These are phyloP conservation scores for Pythium phragmitis DNA, from an alignment of 352 stramenopile species.

Conservation along the genomic window DNA sequence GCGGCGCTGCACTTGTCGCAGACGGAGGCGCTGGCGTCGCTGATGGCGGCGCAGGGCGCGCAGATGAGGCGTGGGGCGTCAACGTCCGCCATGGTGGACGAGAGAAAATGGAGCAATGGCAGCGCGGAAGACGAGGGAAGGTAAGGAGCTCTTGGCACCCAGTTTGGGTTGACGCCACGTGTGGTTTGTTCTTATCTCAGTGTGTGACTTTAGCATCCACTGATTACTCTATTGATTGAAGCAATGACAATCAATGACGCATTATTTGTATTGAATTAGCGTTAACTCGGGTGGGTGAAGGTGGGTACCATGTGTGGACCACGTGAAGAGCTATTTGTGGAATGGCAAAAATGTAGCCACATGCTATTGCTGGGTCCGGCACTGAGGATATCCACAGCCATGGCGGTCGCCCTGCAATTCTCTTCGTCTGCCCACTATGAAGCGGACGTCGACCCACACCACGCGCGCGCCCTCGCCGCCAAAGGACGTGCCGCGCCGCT, in stretches of 20 bases:
- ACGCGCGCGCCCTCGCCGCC: not conserved
- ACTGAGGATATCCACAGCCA: not conserved
- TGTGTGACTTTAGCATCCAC: not conserved
- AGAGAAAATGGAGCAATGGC: constrained; percentile 4
- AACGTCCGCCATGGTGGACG: not conserved
- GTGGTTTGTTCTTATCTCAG: not conserved
- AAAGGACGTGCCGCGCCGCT: too few species aligned
- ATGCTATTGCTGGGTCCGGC: not conserved
- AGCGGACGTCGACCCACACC: constrained; percentile 15
- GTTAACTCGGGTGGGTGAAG: not conserved
- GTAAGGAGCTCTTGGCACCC: not conserved
- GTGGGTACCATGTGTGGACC: constrained; percentile 7
- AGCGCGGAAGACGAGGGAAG: not conserved
- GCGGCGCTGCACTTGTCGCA: constrained; percentile 46
- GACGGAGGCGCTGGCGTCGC: not conserved
- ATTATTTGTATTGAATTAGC: constrained; percentile 7
- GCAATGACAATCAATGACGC: not conserved
- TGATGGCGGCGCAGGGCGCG: constrained; percentile 19
- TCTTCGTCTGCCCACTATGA: constrained; percentile 3
- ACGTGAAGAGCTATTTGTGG: constrained; percentile 8
- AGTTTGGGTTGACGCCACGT: not conserved
- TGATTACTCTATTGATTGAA: too few species aligned
- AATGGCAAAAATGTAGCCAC: constrained; percentile 12
- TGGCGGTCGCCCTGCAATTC: not conserved
- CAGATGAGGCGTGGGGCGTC: constrained; percentile 30